These are phyloP conservation scores for Kodamaea hsintzibuensis DNA, from an alignment of 805 yeast genomes.

Conservation along the genomic window DNA sequence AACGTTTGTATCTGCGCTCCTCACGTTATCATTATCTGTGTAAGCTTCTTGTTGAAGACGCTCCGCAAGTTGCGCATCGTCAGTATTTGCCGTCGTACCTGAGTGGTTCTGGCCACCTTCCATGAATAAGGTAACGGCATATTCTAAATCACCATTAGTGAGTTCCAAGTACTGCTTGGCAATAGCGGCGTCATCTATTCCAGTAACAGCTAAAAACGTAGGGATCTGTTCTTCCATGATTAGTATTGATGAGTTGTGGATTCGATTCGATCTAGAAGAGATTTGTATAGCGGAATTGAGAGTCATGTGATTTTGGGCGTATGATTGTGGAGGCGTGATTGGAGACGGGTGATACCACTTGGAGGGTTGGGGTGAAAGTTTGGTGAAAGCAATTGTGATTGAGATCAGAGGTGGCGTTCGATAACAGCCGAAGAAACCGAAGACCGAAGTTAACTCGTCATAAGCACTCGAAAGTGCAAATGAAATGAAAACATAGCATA, in stretches of 20 bases:
- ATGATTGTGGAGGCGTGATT: no score
- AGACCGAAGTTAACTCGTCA: no score
- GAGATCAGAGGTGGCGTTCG: no score
- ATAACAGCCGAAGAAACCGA: no score
- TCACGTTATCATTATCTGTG: constrained; percentile 25
- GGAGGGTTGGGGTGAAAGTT: no score
- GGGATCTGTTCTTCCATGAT: constrained; percentile 55
- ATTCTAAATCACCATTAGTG: constrained; percentile 74
- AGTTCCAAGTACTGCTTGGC: constrained; percentile 81
- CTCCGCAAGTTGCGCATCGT: constrained; percentile 60
- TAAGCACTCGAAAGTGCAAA: no score
- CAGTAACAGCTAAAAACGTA: constrained; percentile 82
- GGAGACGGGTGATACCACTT: no score
- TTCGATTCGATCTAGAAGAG: not conserved
- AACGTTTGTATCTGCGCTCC: constrained; percentile 73
- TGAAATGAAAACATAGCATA: no score
- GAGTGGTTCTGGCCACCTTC: constrained; percentile 8
- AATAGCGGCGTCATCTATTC: constrained; percentile 59
- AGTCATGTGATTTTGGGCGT: not conserved
- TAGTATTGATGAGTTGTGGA: not conserved
- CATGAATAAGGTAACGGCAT: constrained; percentile 79
- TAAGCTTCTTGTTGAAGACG: constrained; percentile 66
- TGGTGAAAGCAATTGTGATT: no score
- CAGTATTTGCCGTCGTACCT: constrained; percentile 10
- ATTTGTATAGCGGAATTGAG: no score